Evolutionary conservation across 148 eudicot species (phyloP).

Genomic region (Nepenthes mirabilis): DNA sequence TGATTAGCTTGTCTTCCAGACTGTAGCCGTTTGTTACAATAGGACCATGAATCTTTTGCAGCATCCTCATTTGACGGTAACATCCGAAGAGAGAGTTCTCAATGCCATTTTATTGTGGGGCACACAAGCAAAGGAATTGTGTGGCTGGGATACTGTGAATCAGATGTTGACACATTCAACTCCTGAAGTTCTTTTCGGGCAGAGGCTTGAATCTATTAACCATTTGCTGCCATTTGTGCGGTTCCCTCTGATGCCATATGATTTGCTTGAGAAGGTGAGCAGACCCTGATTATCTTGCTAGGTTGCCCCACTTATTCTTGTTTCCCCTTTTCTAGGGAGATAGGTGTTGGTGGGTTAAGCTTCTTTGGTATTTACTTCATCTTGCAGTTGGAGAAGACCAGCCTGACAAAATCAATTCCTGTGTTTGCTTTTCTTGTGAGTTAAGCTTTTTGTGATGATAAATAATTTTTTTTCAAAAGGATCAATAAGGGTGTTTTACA

Average conservation of each 20-base stretch:
- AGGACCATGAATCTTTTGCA: constrained; percentile 42
- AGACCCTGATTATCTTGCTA: background rate
- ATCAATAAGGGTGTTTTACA: background rate
- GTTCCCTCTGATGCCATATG: constrained; percentile 59
- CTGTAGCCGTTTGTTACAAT: constrained; percentile 12
- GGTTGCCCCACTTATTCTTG: background rate
- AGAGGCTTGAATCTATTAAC: constrained; percentile 47
- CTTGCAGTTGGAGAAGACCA: constrained; percentile 65
- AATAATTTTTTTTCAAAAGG: background rate
- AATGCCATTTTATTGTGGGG: constrained; percentile 77
- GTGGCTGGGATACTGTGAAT: constrained; percentile 66
- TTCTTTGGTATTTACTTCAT: background rate
- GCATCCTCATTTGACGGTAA: constrained; percentile 90
- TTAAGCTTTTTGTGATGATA: constrained; percentile 6
- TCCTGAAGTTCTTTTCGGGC: constrained; percentile 51
- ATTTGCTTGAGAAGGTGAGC: constrained; percentile 62
- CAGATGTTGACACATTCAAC: constrained; percentile 37
- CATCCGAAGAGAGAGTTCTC: constrained; percentile 84
- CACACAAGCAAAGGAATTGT: constrained; percentile 44
- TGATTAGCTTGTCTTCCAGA: background rate
- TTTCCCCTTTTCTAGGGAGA: background rate
- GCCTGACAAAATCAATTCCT: constrained; percentile 33
- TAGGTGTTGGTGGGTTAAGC: background rate
- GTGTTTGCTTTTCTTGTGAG: constrained; percentile 50
- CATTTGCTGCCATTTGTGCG: constrained; percentile 52